These are phyloP conservation scores for Candida parachauliodes DNA, from an alignment of 805 yeast species.

Conservation along the genomic window DNA sequence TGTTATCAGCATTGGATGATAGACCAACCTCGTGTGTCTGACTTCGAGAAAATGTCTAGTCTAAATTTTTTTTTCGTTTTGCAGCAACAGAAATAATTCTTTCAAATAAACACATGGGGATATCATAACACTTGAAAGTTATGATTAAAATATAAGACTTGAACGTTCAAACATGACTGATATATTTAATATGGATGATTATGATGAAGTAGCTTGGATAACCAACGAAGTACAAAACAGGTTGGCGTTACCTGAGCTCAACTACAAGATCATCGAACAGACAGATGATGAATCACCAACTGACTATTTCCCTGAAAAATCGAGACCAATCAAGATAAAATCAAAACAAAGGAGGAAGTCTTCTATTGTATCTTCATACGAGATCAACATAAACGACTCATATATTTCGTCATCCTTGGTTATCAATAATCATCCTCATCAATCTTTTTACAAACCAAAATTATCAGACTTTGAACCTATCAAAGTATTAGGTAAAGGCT, in stretches of 20 bases:
- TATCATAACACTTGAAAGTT: too few relatives aligned
- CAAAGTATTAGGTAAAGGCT: slow-evolving; percentile 42
- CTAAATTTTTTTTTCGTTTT: not conserved
- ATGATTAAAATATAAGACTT: not conserved
- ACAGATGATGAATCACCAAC: slow-evolving; percentile 7
- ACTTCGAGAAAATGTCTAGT: too few relatives aligned
- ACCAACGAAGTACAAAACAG: slow-evolving; percentile 1
- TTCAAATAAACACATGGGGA: slow-evolving; percentile 1
- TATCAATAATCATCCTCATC: slow-evolving; percentile 9
- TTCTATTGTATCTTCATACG: slow-evolving; percentile 32
- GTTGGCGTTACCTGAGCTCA: not conserved
- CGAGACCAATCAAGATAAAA: slow-evolving; percentile 12
- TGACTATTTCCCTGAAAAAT: slow-evolving; percentile 9
- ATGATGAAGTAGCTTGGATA: slow-evolving; percentile 14
- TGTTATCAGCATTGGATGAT: too few relatives aligned
- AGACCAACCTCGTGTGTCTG: too few relatives aligned
- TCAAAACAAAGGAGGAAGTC: slow-evolving; percentile 18
- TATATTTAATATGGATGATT: slow-evolving; percentile 35
- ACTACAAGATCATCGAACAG: slow-evolving; percentile 3
- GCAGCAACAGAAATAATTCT: not conserved
- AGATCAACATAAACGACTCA: slow-evolving; percentile 29
- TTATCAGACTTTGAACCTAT: slow-evolving; percentile 39
- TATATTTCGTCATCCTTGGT: slow-evolving; percentile 26
- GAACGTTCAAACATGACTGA: slow-evolving; percentile 26
- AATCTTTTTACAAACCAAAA: slow-evolving; percentile 20